Evolutionary conservation across 2,329 filamentous ascomycete species (phyloP).

Genomic region (Colletotrichum falcatum): DNA sequence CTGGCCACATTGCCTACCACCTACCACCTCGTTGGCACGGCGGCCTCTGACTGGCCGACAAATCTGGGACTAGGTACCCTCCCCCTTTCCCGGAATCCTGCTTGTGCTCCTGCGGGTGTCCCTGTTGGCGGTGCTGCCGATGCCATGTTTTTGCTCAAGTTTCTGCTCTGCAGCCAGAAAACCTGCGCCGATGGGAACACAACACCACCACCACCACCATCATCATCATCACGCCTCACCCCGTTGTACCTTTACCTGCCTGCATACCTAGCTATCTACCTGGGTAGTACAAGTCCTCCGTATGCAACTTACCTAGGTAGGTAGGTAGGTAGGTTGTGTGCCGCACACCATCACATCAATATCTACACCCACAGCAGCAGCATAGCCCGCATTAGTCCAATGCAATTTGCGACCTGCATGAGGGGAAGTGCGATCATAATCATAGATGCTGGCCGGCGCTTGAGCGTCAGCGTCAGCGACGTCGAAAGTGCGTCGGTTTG

Average conservation of each 20-base stretch:
- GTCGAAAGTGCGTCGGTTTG: neutral
- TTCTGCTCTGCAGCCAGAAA: conserved; percentile 19
- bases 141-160: conserved; percentile 27
- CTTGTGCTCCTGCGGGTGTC: conserved; percentile 3
- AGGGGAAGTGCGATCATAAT: neutral
- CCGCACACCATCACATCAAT: neutral
- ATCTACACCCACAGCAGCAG: conserved; percentile 1
- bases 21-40: conserved; percentile 1
- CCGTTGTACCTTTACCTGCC: too few relatives aligned
- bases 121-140: conserved; percentile 10
- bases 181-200: conserved; percentile 5
- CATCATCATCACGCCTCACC: too few relatives aligned
- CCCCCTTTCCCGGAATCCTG: neutral
- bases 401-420: conserved; percentile 20
- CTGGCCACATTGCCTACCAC: conserved; percentile 9
- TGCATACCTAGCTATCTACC: too few relatives aligned
- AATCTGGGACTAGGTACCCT: neutral
- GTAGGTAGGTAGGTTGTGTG: neutral
- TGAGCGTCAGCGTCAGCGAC: neutral
- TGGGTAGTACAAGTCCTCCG: too few relatives aligned
- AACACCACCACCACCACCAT: neutral
- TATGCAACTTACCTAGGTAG: too few relatives aligned
- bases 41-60: conserved; percentile 6
- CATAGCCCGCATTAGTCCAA: conserved; percentile 13
- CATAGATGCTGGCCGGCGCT: neutral